Evolutionary conservation across 2,329 filamentous ascomycete species (phyloP), one percentile per base, ranked within the genome.

Genomic region (Aureobasidium sp.): DNA sequence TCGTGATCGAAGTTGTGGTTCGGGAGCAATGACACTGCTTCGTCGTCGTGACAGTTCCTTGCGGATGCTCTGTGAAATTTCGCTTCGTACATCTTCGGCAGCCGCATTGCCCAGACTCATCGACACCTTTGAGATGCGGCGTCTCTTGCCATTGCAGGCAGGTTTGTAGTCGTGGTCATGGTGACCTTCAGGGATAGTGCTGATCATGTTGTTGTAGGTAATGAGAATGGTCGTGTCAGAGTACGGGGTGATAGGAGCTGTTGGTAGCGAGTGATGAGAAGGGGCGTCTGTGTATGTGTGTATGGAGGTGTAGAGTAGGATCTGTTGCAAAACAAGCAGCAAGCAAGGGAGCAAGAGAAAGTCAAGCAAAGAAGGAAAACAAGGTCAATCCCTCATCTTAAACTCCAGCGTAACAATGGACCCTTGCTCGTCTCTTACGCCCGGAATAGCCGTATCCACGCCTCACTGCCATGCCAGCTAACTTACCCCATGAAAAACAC

Each of bases 21-120:
- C 57, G 27, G 45, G 44, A 16, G 57, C 57, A 32, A 59, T 50
- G 16, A 59, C 57, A 37, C 57, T 59, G 57, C 44, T 59, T 50
- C 57, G 16, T 49, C 57, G 57, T 14, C 45, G 44, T 42, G 45
- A 59, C n/a, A 58, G 25, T 34, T 58, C 54, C 42, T 58, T 36
- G 42, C 54, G 54, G 54, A 58, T 58, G 54, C 54, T 58, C 42
- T 47, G 41, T 27, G 54, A 58, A 6, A 58, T 58, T 42, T 59
- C 57, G 45, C 44, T 50, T 41, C 57, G 34, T 32, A 59, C 4
- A 16, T 50, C 45, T 29, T 49, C 57, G 44, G 57, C 45, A 3
- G 44, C 45, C 13, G 21, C 8, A 21, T 59, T 9, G 5, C 57
- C 57, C 34, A 59, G 57, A n/a, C 57, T 59, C 44, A 59, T 34